Evolutionary conservation across 805 yeast genomes (phyloP).

Genomic region (Suhomyces kilbournensis): DNA sequence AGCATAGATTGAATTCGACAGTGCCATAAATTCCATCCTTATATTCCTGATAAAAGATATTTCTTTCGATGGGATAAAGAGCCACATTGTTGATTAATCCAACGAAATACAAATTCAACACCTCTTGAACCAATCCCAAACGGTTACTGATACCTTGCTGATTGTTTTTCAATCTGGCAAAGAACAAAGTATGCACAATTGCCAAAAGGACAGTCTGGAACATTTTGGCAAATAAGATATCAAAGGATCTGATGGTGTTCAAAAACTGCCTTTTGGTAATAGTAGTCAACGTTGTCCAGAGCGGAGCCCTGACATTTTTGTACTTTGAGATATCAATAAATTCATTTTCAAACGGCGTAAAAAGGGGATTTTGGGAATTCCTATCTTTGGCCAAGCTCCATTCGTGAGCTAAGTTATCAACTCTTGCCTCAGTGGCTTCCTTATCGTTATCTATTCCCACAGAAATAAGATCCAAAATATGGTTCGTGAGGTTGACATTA

Average conservation of each 20-base stretch:
- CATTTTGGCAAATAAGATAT: conserved; percentile 19
- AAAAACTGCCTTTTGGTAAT: conserved; percentile 16
- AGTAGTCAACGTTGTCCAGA: conserved; percentile 10
- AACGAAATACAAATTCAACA: conserved; percentile 21
- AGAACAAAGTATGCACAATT: conserved; percentile 21
- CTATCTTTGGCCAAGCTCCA: conserved; percentile 20
- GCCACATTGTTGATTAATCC: conserved; percentile 26
- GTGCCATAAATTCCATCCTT: conserved; percentile 23
- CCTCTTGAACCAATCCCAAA: conserved; percentile 23
- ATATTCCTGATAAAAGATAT: conserved; percentile 26
- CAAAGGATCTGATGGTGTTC: conserved; percentile 19
- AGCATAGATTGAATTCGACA: conserved; percentile 18
- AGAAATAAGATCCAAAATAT: conserved; percentile 43
- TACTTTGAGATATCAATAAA: neutral
- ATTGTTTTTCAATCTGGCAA: conserved; percentile 19
- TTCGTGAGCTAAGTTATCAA: conserved; percentile 20
- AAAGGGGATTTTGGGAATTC: neutral
- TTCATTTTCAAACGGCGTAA: neutral
- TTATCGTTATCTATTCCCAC: conserved; percentile 26
- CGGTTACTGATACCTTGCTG: conserved; percentile 21
- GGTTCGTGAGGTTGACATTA: conserved; percentile 18
- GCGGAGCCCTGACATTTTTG: conserved; percentile 3
- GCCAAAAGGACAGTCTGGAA: conserved; percentile 17
- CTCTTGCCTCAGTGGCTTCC: conserved; percentile 20
- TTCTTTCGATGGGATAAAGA: conserved; percentile 21